Conservation (phyloP, 805 yeast genomes). For the Ogataea henricii region DNA sequence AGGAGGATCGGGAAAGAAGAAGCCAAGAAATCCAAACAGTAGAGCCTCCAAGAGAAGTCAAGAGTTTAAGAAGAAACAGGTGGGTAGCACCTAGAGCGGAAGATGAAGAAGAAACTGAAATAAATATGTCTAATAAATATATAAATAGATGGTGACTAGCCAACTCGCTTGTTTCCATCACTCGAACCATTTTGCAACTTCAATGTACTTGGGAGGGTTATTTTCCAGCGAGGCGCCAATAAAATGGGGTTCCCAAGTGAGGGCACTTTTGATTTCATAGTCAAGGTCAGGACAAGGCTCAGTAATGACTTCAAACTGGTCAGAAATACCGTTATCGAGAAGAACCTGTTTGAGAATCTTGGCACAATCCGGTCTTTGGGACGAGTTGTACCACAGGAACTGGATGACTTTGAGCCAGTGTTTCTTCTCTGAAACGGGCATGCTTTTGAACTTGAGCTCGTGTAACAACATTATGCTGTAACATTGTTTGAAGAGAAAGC, state of each 20-base stretch:
- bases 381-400: constrained; percentile 12
- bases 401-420: constrained; percentile 5
- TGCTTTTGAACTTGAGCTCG: neutral
- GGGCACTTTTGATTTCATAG: neutral
- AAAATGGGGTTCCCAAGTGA: constrained; percentile 14
- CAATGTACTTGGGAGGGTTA: constrained; percentile 8
- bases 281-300: constrained; percentile 12
- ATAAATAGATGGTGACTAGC: constrained; percentile 4
- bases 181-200: constrained; percentile 7
- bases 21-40: constrained; percentile 56
- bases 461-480: constrained; percentile 6
- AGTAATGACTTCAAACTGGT: neutral
- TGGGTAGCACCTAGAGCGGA: neutral
- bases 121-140: constrained; percentile 1
- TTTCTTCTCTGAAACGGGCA: neutral
- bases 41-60: constrained; percentile 54
- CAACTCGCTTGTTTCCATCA: no score
- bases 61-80: constrained; percentile 29
- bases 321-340: neutral
- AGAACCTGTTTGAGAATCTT: neutral
- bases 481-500: neutral
- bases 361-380: neutral
- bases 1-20: constrained; percentile 44
- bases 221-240: constrained; percentile 3
- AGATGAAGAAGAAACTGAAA: neutral